Evolutionary conservation across 345 rosid genomes (phyloP), one percentile per base, ranked within the genome.

Genomic region (Aurinia saxatilis): DNA sequence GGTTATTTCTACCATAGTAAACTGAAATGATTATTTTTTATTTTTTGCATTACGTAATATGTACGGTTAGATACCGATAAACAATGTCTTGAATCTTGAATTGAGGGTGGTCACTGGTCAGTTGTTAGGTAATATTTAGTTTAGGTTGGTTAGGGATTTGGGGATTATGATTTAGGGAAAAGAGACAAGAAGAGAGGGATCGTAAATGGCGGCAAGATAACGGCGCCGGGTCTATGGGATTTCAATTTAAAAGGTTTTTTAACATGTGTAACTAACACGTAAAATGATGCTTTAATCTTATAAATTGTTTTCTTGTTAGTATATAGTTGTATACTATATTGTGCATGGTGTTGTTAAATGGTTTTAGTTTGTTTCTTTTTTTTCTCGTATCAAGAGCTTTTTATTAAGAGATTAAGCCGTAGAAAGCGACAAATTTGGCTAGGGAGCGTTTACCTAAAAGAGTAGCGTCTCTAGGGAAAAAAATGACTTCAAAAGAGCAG

Each of bases 181-280:
- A 47, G 45, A 53, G 68, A 54, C 45, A 54, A 62, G 52, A 40
- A 47, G 15, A 17, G 12, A 19, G n/a, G 14, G 54, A 30, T 31
- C 69, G 64, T 56, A 48, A 23, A 70, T 70, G 68, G 63, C 58
- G 74, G 69, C 68, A 70, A 70, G 64, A 63, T 54, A 70, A 55
- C 68, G 64, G 68, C 74, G 36, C 50, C 45, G 50, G 55, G 63
- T 70, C 57, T 18, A 30, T 8, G 7, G 58, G 30, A 2, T 35
- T 46, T 41, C 0, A 5, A 14, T 14, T 23, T 15, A 15, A 35
- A 53, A 50, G 8, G 7, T 14, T 40, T 65, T 40, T 65, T 44
- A 14, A 4, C 10, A 67, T 18, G 23, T 27, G 66, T 68, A 40
- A 60, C 51, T 35, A 51, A 27, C 39, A 51, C 55, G 67, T 44